Percentiles rank a stretch among this genome's conserved stretches.
These are phyloP conservation scores for Rhizopogon vulgaris DNA, from an alignment of 768 basidiomycete genomes.

Conservation along the genomic window DNA sequence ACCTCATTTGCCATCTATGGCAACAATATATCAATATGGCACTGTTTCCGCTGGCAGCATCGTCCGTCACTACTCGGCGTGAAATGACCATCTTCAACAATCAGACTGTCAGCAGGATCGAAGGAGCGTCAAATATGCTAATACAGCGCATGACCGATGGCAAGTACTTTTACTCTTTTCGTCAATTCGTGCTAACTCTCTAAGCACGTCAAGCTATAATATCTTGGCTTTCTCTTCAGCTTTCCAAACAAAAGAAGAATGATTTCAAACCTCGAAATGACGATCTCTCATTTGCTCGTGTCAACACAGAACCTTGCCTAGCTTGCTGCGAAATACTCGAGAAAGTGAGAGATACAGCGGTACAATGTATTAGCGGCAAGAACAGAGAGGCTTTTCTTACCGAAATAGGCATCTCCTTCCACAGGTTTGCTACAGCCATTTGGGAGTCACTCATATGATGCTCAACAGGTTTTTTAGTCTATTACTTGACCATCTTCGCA, in stretches of 20 bases:
- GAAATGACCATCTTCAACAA: constrained; percentile 94
- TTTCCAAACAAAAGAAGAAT: constrained; percentile 89
- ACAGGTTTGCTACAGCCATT: constrained; percentile 46
- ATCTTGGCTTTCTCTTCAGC: constrained; percentile 65
- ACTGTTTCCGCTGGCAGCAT: constrained; percentile 77
- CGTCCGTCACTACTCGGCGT: constrained; percentile 79
- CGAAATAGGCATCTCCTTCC: constrained; percentile 92
- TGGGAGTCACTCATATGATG: not conserved
- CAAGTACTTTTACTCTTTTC: constrained; percentile 29
- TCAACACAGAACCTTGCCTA: constrained; percentile 90
- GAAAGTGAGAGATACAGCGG: constrained; percentile 70
- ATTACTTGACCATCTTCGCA: constrained; percentile 89
- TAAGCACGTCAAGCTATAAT: constrained; percentile 47
- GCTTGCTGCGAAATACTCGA: constrained; percentile 82
- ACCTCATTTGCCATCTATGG: constrained; percentile 93
- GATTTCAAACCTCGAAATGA: constrained; percentile 98
- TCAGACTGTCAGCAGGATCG: constrained; percentile 78
- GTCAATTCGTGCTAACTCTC: not conserved
- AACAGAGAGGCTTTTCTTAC: constrained; percentile 90
- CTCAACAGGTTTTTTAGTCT: constrained; percentile 42
- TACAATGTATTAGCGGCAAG: constrained; percentile 80
- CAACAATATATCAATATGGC: constrained; percentile 93
- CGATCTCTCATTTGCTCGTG: constrained; percentile 88
- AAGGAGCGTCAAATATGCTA: constrained; percentile 74
- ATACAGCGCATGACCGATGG: constrained; percentile 80